Conservation (phyloP, 352 stramenopile genomes). For the Pythium sp. region DNA sequence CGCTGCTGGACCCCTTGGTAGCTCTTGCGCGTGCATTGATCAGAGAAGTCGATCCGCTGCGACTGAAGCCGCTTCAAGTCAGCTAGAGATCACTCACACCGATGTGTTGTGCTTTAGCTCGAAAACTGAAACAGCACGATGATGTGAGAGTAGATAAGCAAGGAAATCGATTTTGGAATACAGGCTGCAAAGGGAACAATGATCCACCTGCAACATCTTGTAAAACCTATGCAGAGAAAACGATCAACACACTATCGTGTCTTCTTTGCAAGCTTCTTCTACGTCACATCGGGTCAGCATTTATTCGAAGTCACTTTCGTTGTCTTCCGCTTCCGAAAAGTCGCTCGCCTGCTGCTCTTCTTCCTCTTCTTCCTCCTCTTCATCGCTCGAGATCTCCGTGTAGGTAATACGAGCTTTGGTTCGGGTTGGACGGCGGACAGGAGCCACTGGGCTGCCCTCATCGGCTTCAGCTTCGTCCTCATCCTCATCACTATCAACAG, state of each 20-base stretch:
- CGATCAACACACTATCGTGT: background rate
- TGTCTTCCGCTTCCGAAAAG: constrained; percentile 42
- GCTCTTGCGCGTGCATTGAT: constrained; percentile 47
- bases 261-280: background rate
- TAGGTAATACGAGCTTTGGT: constrained; percentile 49
- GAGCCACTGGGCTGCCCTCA: constrained; percentile 13
- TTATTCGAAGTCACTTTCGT: constrained; percentile 61
- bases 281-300: background rate
- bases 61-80: constrained; percentile 31
- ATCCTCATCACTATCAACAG: constrained; percentile 15
- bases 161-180: background rate
- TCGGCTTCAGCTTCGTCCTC: constrained; percentile 18
- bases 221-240: background rate
- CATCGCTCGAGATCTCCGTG: constrained; percentile 52
- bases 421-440: constrained; percentile 34
- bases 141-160: background rate
- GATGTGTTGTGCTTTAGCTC: background rate
- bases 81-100: background rate
- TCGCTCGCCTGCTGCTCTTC: constrained; percentile 47
- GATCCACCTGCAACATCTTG: background rate
- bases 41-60: constrained; percentile 37
- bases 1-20: constrained; percentile 43
- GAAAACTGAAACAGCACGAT: background rate
- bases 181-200: background rate
- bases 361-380: constrained; percentile 28